Evolutionary conservation across 345 rosid species (phyloP).

Genomic region (Ceriops tagal): DNA sequence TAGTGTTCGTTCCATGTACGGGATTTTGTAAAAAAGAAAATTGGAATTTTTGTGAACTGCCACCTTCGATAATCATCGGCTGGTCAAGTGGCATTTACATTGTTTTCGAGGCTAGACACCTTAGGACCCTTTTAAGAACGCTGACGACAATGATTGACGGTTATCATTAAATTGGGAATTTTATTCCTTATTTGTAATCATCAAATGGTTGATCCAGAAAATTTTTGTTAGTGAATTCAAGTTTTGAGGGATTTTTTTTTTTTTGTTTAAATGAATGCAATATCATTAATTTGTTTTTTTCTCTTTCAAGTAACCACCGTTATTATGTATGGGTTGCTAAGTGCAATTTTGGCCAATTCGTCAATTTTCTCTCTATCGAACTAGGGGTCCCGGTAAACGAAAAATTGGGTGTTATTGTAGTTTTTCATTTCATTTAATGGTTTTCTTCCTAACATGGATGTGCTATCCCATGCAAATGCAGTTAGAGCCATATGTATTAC

Average conservation of each 20-base stretch:
- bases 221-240: neutral
- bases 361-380: no score
- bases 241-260: neutral
- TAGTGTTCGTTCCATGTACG: conserved; percentile 26
- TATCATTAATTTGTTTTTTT: neutral
- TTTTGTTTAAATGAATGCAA: neutral
- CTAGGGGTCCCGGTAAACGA: no score
- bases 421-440: no score
- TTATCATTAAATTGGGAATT: conserved; percentile 9
- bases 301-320: no score
- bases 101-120: conserved; percentile 25
- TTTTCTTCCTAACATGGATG: no score
- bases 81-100: conserved; percentile 23
- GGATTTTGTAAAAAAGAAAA: conserved; percentile 19
- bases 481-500: no score
- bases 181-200: neutral
- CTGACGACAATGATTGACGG: conserved; percentile 20
- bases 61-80: conserved; percentile 14
- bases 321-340: no score
- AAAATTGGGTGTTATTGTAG: no score
- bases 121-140: conserved; percentile 14
- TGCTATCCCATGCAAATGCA: no score
- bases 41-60: conserved; percentile 24
- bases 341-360: no score
- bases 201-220: neutral